Base-by-base conservation (phyloP, 176 grass and related monocot genomes). In the Sorghum bicolor region DNA sequence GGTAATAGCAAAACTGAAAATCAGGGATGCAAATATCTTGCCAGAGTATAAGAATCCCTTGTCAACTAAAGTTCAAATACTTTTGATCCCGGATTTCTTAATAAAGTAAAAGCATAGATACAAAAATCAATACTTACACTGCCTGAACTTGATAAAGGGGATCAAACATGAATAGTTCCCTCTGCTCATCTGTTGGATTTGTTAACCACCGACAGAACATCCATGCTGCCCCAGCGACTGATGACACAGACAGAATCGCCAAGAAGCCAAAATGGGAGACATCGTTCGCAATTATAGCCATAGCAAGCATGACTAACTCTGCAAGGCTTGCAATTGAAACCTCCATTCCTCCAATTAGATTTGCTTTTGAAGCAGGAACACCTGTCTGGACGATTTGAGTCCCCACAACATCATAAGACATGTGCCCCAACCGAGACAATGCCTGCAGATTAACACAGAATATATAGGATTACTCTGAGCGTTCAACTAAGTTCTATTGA, bases 341-440 rank as follows among this genome's bases (percentile, higher is more conserved):
- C 66, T 99, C 96, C 40, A 94, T 99, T 63, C 89, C 82, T 48
- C 93, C 96, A 2, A 99, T 99, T 73, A 99, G 89, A 80, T 99
- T 99, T 89, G 91, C 96, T 88, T 96, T 99, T 45, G 91, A 87
- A 63, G 88, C 76, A 11, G 93, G 93, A 36, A 96, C 89, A n/a
- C 96, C 96, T 12, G 89, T 99, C 74, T 99, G 96, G 70, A 99
- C 86, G 17, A 99, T 99, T 80, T 99, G 96, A 33, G 96, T 99
- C 39, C 93, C 96, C 0, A 96, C 91, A 76, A 96, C 91, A 83
- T 99, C 96, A 75, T 99, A 99, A 70, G 96, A 99, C 91, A 99
- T 99, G 76, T 94, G 96, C 14, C 96, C 96, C 60, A 99, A 52
- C 79, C 93, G 86, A 55, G 96, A 99, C 50, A 99, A 45, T 40